phyloP scores from a whole-genome alignment of 108 stramenopile genomes.

The Nitzschia sp. region DNA sequence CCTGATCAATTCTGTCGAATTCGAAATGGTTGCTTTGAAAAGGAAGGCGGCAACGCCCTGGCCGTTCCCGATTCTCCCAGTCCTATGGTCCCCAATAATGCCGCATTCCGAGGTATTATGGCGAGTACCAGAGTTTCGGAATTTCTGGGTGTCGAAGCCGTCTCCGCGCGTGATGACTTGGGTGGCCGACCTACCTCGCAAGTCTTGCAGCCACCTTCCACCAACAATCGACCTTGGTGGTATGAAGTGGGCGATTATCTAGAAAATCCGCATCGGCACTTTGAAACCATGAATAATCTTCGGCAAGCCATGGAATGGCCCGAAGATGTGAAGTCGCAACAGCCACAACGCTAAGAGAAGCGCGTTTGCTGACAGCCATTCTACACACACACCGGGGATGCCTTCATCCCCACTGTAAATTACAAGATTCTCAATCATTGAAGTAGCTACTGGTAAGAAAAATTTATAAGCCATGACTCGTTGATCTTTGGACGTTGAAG shows the following conservation, averaged over 20 bases:
- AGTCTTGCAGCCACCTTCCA: slow-evolving; percentile 22
- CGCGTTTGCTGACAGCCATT: no score
- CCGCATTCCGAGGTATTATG: slow-evolving; percentile 79
- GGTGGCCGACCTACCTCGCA: background rate
- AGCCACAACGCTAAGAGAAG: no score
- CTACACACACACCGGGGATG: no score
- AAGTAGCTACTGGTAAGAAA: no score
- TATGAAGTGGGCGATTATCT: slow-evolving; percentile 87
- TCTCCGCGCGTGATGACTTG: slow-evolving; percentile 66
- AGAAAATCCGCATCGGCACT: slow-evolving; percentile 86
- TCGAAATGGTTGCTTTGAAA: slow-evolving; percentile 85
- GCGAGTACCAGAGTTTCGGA: slow-evolving; percentile 85
- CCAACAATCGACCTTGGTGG: slow-evolving; percentile 71
- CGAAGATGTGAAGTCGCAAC: slow-evolving; percentile 49
- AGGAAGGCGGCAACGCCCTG: slow-evolving; percentile 13
- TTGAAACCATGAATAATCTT: slow-evolving; percentile 74
- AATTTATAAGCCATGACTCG: no score
- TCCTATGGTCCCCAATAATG: slow-evolving; percentile 45
- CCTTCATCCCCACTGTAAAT: no score
- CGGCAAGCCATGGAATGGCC: slow-evolving; percentile 82
- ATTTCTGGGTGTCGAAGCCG: slow-evolving; percentile 86
- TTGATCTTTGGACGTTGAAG: no score
- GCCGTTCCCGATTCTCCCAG: background rate
- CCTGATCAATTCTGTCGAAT: slow-evolving; percentile 92
- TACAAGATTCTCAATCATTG: no score